These are phyloP conservation scores for Obelidium mucronatum DNA, from an alignment of 192 early-diverging fungal genomes.

Conservation along the genomic window DNA sequence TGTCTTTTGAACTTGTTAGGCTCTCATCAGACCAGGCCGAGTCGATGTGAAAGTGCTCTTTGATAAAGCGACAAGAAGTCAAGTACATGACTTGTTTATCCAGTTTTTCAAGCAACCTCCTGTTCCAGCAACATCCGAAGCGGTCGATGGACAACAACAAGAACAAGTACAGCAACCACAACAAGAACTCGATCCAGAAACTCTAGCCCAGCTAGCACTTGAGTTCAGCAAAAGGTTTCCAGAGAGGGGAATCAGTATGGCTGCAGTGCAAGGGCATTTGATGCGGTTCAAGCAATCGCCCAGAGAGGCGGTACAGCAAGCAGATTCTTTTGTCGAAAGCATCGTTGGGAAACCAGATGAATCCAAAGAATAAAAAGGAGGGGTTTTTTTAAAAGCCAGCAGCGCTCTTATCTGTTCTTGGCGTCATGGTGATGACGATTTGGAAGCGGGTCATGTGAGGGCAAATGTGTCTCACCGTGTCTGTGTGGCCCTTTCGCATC, in stretches of 20 bases:
- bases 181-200: background rate
- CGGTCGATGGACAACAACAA: background rate
- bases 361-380: too few relatives aligned
- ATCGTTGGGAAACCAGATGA: too few relatives aligned
- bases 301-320: constrained; percentile 30
- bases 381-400: too few relatives aligned
- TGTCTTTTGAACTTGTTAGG: constrained; percentile 21
- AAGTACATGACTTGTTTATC: constrained; percentile 69
- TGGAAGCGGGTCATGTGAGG: too few relatives aligned
- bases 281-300: constrained; percentile 76
- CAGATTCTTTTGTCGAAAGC: constrained; percentile 24
- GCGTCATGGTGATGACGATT: too few relatives aligned
- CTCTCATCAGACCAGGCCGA: constrained; percentile 73
- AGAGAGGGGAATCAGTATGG: constrained; percentile 68
- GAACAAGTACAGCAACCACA: background rate
- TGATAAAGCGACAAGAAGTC: constrained; percentile 62
- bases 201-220: constrained; percentile 57
- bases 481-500: too few relatives aligned
- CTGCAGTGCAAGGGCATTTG: constrained; percentile 94
- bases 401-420: too few relatives aligned
- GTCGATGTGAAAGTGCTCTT: constrained; percentile 69
- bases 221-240: constrained; percentile 64
- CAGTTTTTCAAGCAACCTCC: constrained; percentile 56
- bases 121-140: background rate
- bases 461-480: too few relatives aligned